These are phyloP conservation scores for Chamaecrista fasciculata DNA, from an alignment of 306 rosid species.

Conservation along the genomic window DNA sequence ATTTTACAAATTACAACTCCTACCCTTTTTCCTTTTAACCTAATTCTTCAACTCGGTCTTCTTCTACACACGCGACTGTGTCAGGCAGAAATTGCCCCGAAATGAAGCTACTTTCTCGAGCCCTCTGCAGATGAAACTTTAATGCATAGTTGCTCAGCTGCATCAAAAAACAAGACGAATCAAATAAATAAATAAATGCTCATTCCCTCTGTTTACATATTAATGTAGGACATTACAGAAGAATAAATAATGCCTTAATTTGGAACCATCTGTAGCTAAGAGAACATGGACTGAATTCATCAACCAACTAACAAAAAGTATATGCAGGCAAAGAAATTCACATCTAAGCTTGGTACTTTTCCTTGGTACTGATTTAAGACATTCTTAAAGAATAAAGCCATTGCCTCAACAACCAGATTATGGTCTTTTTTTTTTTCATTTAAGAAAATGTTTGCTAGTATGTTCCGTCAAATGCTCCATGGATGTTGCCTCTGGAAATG, in stretches of 20 bases:
- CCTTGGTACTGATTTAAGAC: slow-evolving; percentile 42
- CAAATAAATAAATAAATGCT: not conserved
- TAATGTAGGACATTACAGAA: too few relatives aligned
- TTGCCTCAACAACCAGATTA: too few relatives aligned
- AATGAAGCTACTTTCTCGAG: slow-evolving; percentile 31
- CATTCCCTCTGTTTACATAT: not conserved
- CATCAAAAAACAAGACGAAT: slow-evolving; percentile 12
- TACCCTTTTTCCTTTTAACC: too few relatives aligned
- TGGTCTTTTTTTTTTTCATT: too few relatives aligned
- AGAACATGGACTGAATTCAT: not conserved
- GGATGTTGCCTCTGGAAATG: too few relatives aligned
- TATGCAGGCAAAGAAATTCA: not conserved
- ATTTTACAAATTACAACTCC: too few relatives aligned
- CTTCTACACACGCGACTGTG: too few relatives aligned
- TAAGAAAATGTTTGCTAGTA: too few relatives aligned
- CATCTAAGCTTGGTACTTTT: slow-evolving; percentile 38
- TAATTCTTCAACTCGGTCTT: too few relatives aligned
- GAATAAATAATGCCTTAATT: not conserved
- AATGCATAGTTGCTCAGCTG: slow-evolving; percentile 41
- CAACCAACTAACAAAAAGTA: not conserved
- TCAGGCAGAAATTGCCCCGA: slow-evolving; percentile 35
- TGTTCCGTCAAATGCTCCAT: not conserved
- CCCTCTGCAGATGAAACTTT: slow-evolving; percentile 44
- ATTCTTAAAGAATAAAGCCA: slow-evolving; percentile 4
- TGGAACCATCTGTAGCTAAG: not conserved